Base-by-base conservation (phyloP, 768 basidiomycete species). In the Pluteus cervinus region DNA sequence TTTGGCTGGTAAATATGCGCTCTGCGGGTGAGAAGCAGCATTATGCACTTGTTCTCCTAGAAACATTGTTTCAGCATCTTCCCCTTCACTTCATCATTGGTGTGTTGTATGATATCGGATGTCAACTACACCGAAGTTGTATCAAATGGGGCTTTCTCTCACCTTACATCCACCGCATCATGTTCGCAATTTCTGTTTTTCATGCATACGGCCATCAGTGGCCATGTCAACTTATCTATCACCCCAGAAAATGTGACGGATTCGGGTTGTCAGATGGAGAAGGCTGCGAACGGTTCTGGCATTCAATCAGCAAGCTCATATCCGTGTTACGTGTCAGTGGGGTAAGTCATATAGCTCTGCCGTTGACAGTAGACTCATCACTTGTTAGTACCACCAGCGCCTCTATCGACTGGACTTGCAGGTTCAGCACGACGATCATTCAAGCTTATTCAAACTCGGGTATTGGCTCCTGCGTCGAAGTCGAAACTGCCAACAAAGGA, bases 201-300 rank as follows among this genome's bases (percentile, higher is more conserved):
- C 65, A 69, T 52, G 60, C 60, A 0, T 67, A 61, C 39, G 60
- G 63, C 1, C 66, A 68, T 39, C 54, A 60, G 24, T 66, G 65
- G 63, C 46, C 57, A 7, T 65, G 62, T 38, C 61, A 64, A 30
- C 14, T 63, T 2, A 42, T 58, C 4, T 66, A 55, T 44, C 57
- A 66, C 37, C 66, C 64, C 4, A 39, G 60, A 3, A 55, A 59
- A 25, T 46, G 54, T 25, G 20, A 37, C n/a, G 60, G 60, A 1
- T 55, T 56, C 39, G 60, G 56, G 5, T 45, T 54, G 18, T 46
- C 53, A 0, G 48, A 58, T 45, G 53, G 52, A 0, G 57, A 63
- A 37, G 56, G 62, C 1, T 51, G 53, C 44, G 58, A 65, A 40
- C 34, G 49, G 3, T 53, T 64, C 17, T 67, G 65, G 63, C 57